Base-by-base conservation (phyloP, 2,329 filamentous ascomycete species). In the Talaromyces sp. region DNA sequence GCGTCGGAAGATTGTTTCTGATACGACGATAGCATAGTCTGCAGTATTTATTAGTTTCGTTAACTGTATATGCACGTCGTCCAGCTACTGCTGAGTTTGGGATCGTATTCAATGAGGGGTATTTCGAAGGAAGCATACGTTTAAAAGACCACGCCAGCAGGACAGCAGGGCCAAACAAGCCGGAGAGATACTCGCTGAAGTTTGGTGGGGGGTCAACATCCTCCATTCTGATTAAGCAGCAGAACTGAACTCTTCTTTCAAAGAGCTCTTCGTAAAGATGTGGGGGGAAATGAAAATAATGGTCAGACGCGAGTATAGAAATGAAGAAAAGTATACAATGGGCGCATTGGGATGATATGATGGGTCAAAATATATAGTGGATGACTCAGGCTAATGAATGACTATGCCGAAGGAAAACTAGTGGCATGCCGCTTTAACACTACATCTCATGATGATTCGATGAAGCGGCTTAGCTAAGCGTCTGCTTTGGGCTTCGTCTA, bases 11-110 rank as follows among this genome's bases (percentile, higher is more conserved):
- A 77, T 65, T 1, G 71, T 69, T 60, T 76, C 75, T 11, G 70
- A 33, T 21, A 73, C 69, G 37, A 74, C 71, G 23, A 66, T 63
- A 4, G 72, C 50, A 37, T 77, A 76, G 60, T 71, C 76, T 78
- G n/a, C 23, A 25, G 21, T 18, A 28, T 1, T n/a, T 23, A 3
- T 57, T 28, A 57, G 54, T 11, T 8, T 0, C 18, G 0, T 2
- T 18, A 31, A 18, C n/a, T 21, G 8, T 16, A 7, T 21, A 21
- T 14, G 37, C 11, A 23, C 50, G 25, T 21, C 50, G 25, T 21
- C 5, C 5, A 18, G 1, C 18, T 2, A 35, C 28, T 35, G 18
- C 18, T 2, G 2, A 7, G 9, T 2, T 14, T 23, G 18, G 4
- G 23, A 8, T 4, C 18, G 11, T 37, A 18, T 54, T 21, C 11